These are phyloP conservation scores for Alternaria viburni DNA, from an alignment of 2,329 filamentous ascomycete genomes.

Conservation along the genomic window DNA sequence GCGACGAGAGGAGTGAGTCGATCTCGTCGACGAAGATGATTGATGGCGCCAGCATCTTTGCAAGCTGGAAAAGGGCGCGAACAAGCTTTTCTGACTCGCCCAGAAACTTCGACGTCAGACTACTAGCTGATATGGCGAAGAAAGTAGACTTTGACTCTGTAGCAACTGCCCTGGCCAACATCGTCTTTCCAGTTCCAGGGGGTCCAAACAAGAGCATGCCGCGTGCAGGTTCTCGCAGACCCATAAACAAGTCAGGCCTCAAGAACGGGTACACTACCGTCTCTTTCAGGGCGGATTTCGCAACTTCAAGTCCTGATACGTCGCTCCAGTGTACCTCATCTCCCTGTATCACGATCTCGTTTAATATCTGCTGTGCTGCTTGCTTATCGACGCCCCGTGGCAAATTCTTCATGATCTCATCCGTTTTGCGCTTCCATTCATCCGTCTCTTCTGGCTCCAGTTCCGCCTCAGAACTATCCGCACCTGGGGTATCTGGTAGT, in stretches of 20 bases:
- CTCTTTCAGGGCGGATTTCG: slow-evolving; percentile 91
- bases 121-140: slow-evolving; percentile 95
- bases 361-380: slow-evolving; percentile 89
- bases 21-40: slow-evolving; percentile 99
- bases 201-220: slow-evolving; percentile 97
- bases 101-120: slow-evolving; percentile 92
- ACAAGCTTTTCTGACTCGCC: slow-evolving; percentile 98
- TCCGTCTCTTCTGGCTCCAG: slow-evolving; percentile 36
- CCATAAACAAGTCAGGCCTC: slow-evolving; percentile 93
- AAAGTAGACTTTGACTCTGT: slow-evolving; percentile 95
- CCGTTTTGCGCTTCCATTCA: slow-evolving; percentile 44
- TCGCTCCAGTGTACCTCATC: slow-evolving; percentile 96
- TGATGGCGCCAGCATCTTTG: slow-evolving; percentile 85
- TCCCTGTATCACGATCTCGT: slow-evolving; percentile 92
- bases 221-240: slow-evolving; percentile 87
- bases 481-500: slow-evolving; percentile 38
- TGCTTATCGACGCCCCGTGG: slow-evolving; percentile 81
- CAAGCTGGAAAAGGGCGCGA: slow-evolving; percentile 86
- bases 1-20: slow-evolving; percentile 85
- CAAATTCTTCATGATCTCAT: slow-evolving; percentile 71
- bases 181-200: slow-evolving; percentile 97
- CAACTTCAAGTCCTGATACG: slow-evolving; percentile 86
- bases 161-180: slow-evolving; percentile 92
- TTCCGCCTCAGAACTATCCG: slow-evolving; percentile 33
- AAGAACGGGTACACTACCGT: slow-evolving; percentile 97